phyloP scores from a whole-genome alignment of 2,329 filamentous ascomycete genomes.

The Escovopsis sp. region DNA sequence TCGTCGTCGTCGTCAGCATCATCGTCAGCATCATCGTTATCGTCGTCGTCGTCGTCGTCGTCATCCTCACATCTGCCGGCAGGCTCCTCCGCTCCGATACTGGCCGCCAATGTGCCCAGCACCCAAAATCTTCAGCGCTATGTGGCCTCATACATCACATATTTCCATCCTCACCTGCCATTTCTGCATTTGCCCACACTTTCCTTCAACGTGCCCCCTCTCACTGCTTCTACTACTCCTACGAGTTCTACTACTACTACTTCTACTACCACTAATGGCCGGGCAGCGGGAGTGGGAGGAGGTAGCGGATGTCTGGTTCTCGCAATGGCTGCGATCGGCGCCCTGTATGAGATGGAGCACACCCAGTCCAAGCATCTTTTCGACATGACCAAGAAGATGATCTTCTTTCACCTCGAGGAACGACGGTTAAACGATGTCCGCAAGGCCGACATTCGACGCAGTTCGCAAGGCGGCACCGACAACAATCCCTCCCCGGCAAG shows the following conservation, averaged over 20 bases:
- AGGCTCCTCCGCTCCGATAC: slow-evolving; percentile 34
- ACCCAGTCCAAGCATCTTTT: slow-evolving; percentile 72
- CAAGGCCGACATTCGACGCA: slow-evolving; percentile 43
- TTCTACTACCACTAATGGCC: slow-evolving; percentile 27
- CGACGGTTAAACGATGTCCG: slow-evolving; percentile 71
- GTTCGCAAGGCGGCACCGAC: slow-evolving; percentile 31
- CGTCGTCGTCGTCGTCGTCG: too few species aligned
- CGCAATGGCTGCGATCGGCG: slow-evolving; percentile 66
- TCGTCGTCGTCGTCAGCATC: too few species aligned
- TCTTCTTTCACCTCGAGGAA: slow-evolving; percentile 83
- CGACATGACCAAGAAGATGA: slow-evolving; percentile 89
- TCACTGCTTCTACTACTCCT: slow-evolving; percentile 21
- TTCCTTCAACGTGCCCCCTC: slow-evolving; percentile 69
- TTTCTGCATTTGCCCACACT: slow-evolving; percentile 86
- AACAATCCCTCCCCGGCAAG: slow-evolving; percentile 25
- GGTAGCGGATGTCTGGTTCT: slow-evolving; percentile 76
- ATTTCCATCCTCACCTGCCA: slow-evolving; percentile 89
- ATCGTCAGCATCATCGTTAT: too few species aligned
- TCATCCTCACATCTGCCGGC: slow-evolving; percentile 29
- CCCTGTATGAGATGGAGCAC: slow-evolving; percentile 76
- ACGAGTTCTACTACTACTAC: too few species aligned
- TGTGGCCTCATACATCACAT: slow-evolving; percentile 76
- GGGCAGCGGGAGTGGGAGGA: slow-evolving; percentile 43
- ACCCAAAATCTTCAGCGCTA: slow-evolving; percentile 81
- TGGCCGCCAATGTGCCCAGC: slow-evolving; percentile 52